These are phyloP conservation scores for Aethionema arabicum DNA, from an alignment of 345 rosid genomes.

Conservation along the genomic window DNA sequence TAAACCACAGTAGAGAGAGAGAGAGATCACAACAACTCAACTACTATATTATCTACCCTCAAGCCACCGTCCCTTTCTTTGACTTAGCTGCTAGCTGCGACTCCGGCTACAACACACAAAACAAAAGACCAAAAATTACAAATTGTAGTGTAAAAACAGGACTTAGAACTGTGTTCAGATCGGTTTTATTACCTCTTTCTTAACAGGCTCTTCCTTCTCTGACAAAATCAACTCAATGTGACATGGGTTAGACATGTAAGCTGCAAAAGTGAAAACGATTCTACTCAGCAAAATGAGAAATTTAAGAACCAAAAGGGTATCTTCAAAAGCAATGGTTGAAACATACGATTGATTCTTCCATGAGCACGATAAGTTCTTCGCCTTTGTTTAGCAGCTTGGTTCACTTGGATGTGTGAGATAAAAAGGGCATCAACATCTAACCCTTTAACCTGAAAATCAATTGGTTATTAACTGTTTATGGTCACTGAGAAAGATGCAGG, in stretches of 20 bases:
- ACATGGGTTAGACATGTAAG: constrained; percentile 78
- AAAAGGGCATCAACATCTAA: constrained; percentile 67
- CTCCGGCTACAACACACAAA: background rate
- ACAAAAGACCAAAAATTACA: background rate
- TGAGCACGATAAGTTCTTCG: constrained; percentile 74
- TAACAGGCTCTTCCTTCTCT: constrained; percentile 68
- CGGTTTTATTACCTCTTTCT: constrained; percentile 51
- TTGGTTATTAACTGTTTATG: background rate
- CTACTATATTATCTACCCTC: background rate
- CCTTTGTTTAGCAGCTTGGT: constrained; percentile 76
- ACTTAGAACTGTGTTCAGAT: too few species aligned
- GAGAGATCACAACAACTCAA: background rate
- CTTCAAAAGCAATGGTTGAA: background rate
- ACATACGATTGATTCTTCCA: constrained; percentile 79
- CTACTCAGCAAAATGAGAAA: background rate
- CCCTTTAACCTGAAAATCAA: constrained; percentile 56
- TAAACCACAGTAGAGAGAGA: background rate
- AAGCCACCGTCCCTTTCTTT: constrained; percentile 19
- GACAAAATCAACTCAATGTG: constrained; percentile 66
- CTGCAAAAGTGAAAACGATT: constrained; percentile 33
- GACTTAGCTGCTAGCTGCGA: background rate
- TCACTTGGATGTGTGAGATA: constrained; percentile 76
- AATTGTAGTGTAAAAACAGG: too few species aligned
- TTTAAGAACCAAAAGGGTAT: background rate
- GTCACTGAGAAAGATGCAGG: too few species aligned